Conservation (phyloP, 2,329 filamentous ascomycete genomes). For the Aspergillus pseudoglaucus region DNA sequence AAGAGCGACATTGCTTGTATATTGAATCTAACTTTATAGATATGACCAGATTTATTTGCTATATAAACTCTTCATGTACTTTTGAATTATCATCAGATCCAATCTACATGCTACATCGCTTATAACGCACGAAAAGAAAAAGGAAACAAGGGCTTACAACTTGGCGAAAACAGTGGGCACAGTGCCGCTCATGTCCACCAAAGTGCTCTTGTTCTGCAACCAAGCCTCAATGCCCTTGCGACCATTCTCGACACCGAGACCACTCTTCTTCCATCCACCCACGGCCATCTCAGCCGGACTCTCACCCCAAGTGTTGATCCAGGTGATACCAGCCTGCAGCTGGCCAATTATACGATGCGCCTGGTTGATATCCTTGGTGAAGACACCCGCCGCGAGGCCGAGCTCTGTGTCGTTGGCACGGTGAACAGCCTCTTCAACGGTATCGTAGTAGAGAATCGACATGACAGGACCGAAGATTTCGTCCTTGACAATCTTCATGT, state of each 20-base stretch:
- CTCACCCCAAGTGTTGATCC: slow-evolving; percentile 94
- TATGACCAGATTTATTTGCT: neutral
- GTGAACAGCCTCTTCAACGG: slow-evolving; percentile 60
- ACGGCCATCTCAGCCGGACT: slow-evolving; percentile 87
- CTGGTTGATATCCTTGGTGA: slow-evolving; percentile 65
- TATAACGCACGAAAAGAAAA: neutral
- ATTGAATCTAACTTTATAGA: neutral
- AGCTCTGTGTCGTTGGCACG: slow-evolving; percentile 72
- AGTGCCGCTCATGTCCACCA: slow-evolving; percentile 71
- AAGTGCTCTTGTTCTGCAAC: slow-evolving; percentile 79
- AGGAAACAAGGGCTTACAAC: slow-evolving; percentile 38
- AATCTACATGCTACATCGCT: neutral
- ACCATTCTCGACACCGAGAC: slow-evolving; percentile 81
- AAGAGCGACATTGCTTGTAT: no score
- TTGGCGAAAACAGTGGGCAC: slow-evolving; percentile 70
- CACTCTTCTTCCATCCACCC: slow-evolving; percentile 86
- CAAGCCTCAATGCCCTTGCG: slow-evolving; percentile 71
- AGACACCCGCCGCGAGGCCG: slow-evolving; percentile 77
- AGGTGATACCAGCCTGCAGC: slow-evolving; percentile 79
- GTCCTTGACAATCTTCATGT: slow-evolving; percentile 71
- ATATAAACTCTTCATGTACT: neutral
- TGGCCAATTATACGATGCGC: slow-evolving; percentile 66
- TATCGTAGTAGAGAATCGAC: slow-evolving; percentile 68
- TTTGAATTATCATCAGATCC: neutral
- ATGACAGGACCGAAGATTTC: slow-evolving; percentile 90